A percentile compares a stretch with the other conserved stretches of the same genome.
phyloP scores from a whole-genome alignment of 2,329 filamentous ascomycete genomes.

The Claviceps sp. region DNA sequence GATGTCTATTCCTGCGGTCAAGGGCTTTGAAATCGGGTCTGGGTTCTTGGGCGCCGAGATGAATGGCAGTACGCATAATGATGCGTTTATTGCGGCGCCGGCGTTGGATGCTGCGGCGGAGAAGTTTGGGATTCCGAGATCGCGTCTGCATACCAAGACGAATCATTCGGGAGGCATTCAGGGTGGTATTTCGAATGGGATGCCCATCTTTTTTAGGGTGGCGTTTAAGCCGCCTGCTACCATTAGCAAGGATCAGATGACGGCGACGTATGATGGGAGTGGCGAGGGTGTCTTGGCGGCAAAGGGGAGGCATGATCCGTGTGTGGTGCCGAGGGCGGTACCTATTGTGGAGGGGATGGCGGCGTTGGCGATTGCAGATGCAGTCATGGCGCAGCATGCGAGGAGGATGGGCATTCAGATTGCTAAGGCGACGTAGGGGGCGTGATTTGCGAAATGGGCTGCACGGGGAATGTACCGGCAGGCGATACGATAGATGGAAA shows the following conservation, averaged over 20 bases:
- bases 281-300: conserved; percentile 66
- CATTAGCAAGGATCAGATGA: conserved; percentile 78
- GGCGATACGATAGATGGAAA: too few species aligned
- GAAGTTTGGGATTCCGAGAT: conserved; percentile 32
- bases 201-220: conserved; percentile 85
- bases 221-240: conserved; percentile 93
- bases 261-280: conserved; percentile 62
- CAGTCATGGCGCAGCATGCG: conserved; percentile 68
- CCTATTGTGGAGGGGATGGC: conserved; percentile 90
- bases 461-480: too few species aligned
- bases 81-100: conserved; percentile 37
- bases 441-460: not conserved
- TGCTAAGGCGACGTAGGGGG: conserved; percentile 4
- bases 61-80: conserved; percentile 83
- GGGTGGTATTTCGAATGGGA: conserved; percentile 89
- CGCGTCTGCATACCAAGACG: conserved; percentile 69
- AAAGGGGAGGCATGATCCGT: conserved; percentile 90
- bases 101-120: conserved; percentile 32
- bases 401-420: conserved; percentile 28
- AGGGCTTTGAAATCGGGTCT: conserved; percentile 90
- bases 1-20: conserved; percentile 87
- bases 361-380: conserved; percentile 74
- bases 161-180: conserved; percentile 95
- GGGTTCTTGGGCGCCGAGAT: conserved; percentile 82
- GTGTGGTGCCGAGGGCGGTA: conserved; percentile 77